Conservation (phyloP, 306 rosid genomes). For the Elaeagnus macrophylla region DNA sequence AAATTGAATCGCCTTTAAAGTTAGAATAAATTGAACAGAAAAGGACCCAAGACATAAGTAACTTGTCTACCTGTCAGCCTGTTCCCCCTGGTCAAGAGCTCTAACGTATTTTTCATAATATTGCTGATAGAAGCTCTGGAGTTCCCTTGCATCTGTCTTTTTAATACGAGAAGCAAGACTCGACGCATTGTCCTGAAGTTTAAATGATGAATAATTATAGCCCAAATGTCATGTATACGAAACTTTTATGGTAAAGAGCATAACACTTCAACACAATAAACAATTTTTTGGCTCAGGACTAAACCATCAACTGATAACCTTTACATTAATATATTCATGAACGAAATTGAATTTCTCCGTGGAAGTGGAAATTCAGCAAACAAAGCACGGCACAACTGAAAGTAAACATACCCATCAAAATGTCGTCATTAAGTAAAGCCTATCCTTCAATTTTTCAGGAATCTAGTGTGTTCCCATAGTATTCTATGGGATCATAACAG, state of each 20-base stretch:
- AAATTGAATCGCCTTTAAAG: neutral
- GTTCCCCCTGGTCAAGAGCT: conserved; percentile 88
- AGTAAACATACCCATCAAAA: neutral
- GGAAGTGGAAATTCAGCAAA: neutral
- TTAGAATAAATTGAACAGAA: neutral
- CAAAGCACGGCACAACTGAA: neutral
- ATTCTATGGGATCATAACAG: too few species aligned
- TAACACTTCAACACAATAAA: too few species aligned
- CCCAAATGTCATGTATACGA: conserved; percentile 1
- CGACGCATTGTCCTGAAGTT: conserved; percentile 62
- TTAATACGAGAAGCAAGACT: conserved; percentile 67
- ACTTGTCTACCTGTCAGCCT: conserved; percentile 59
- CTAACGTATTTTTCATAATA: conserved; percentile 83
- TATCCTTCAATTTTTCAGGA: neutral
- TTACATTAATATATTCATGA: too few species aligned
- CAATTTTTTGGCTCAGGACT: too few species aligned
- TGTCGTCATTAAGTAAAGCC: neutral
- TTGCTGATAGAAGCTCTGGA: conserved; percentile 82
- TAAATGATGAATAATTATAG: neutral
- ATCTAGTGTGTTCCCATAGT: too few species aligned
- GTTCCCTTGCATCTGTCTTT: conserved; percentile 94
- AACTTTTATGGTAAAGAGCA: neutral
- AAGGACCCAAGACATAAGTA: neutral
- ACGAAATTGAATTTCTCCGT: too few species aligned
- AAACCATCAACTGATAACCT: too few species aligned